Percentiles rank a stretch among this genome's conserved stretches.
These are phyloP conservation scores for Pyrrhoderma noxium DNA, from an alignment of 1,284 basidiomycete genomes.

Conservation along the genomic window DNA sequence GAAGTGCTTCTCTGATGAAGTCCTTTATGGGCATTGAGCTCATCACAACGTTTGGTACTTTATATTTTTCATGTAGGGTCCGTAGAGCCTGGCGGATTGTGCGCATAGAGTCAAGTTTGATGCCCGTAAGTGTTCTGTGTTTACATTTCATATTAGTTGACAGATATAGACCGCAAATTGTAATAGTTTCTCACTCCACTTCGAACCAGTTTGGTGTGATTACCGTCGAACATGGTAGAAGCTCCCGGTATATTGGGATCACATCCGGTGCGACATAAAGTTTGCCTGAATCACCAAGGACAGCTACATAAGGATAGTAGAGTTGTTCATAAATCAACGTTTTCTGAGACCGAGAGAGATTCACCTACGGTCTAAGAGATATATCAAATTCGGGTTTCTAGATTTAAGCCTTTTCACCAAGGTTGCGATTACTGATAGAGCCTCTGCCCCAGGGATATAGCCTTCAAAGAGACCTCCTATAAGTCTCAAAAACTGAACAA, in stretches of 20 bases:
- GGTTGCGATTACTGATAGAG: constrained; percentile 59
- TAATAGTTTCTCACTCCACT: constrained; percentile 64
- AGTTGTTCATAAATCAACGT: neutral
- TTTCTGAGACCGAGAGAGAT: neutral
- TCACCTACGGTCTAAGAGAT: constrained; percentile 83
- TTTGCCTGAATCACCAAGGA: constrained; percentile 83
- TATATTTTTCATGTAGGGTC: constrained; percentile 68
- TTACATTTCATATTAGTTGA: neutral
- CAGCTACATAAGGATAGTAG: constrained; percentile 39
- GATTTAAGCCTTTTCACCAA: constrained; percentile 56
- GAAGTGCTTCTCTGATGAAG: constrained; percentile 49
- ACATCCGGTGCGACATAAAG: constrained; percentile 88
- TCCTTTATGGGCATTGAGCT: constrained; percentile 73
- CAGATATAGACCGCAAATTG: neutral
- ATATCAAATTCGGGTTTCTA: constrained; percentile 58
- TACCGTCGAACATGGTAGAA: constrained; percentile 79
- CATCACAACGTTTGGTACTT: constrained; percentile 84
- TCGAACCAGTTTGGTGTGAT: constrained; percentile 99
- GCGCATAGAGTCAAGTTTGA: constrained; percentile 54
- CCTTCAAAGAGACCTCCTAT: constrained; percentile 33
- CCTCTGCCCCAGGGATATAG: constrained; percentile 84
- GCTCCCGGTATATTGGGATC: constrained; percentile 78
- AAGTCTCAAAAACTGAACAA: neutral
- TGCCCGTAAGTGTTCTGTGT: constrained; percentile 64
- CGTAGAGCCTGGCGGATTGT: constrained; percentile 66